Conservation (phyloP, 129 eudicot genomes). For the Centella asiatica region DNA sequence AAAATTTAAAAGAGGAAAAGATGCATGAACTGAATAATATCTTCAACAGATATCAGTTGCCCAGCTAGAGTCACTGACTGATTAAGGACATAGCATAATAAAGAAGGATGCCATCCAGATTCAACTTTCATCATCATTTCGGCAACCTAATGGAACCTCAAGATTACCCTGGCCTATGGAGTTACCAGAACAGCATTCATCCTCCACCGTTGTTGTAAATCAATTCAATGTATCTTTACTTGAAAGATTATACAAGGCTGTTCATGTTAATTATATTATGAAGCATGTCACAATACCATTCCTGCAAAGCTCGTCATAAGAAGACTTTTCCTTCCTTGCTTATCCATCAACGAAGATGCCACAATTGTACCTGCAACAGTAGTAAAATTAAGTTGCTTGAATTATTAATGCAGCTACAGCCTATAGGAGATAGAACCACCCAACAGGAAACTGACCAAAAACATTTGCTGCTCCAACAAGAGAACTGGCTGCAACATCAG, state of each 20-base stretch:
- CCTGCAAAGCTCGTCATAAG: slow-evolving; percentile 78
- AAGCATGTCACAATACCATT: slow-evolving; percentile 43
- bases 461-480: slow-evolving; percentile 92
- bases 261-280: too few species aligned
- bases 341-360: slow-evolving; percentile 92
- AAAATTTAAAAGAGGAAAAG: not conserved
- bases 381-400: not conserved
- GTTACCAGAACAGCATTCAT: not conserved
- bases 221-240: not conserved
- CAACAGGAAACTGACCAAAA: slow-evolving; percentile 49
- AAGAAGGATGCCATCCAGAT: not conserved
- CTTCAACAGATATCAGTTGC: not conserved
- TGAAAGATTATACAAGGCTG: not conserved
- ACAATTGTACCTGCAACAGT: slow-evolving; percentile 54
- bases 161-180: not conserved
- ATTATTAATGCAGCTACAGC: not conserved
- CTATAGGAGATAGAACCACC: not conserved
- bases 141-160: not conserved
- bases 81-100: not conserved
- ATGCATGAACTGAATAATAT: not conserved
- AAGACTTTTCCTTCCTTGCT: slow-evolving; percentile 90
- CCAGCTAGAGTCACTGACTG: not conserved
- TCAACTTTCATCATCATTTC: not conserved
- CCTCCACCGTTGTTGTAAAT: too few species aligned
- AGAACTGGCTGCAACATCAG: slow-evolving; percentile 99